Conservation (phyloP, 371 early-diverging fungal genomes). For the Synchytrium microbalum region DNA sequence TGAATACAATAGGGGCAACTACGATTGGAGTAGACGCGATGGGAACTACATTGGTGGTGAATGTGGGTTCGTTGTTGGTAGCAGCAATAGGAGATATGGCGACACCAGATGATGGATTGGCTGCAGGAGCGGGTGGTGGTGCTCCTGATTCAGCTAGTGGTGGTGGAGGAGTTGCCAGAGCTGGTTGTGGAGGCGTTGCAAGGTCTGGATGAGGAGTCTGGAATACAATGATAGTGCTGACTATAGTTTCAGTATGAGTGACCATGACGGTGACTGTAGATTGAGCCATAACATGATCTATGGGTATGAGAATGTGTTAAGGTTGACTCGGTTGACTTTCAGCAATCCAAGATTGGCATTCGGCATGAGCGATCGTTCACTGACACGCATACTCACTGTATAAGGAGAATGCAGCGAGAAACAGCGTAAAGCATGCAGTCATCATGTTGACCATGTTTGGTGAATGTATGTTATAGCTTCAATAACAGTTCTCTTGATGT, state of each 20-base stretch:
- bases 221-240: background rate
- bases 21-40: background rate
- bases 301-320: background rate
- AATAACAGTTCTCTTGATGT: no score
- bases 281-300: background rate
- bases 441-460: background rate
- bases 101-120: background rate
- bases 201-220: background rate
- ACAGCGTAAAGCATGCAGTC: background rate
- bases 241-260: constrained; percentile 1
- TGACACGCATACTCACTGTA: background rate
- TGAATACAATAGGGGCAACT: background rate
- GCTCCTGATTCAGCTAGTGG: background rate
- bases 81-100: background rate
- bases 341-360: no score
- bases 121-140: background rate
- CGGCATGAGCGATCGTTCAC: no score
- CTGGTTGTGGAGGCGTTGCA: background rate
- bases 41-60: background rate
- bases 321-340: background rate
- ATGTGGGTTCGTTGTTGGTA: background rate
- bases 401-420: background rate
- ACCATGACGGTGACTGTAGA: background rate
- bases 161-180: background rate
- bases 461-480: background rate